phyloP scores from a whole-genome alignment of 75 land plant genomes.

The Pinus albicaulis region DNA sequence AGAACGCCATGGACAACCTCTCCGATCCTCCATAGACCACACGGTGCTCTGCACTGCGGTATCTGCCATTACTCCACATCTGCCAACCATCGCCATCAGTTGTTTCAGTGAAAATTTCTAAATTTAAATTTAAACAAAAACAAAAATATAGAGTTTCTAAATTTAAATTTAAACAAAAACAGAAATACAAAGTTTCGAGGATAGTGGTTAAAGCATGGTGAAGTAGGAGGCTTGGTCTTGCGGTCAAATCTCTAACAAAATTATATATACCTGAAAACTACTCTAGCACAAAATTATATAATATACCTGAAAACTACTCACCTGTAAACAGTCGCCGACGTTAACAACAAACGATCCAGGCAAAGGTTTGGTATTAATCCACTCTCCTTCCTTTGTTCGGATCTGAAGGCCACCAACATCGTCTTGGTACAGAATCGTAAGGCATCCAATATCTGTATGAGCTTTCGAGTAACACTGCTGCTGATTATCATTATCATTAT shows the following conservation, averaged over 20 bases:
- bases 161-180: no score
- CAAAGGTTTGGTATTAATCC: slow-evolving; percentile 49
- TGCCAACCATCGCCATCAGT: background rate
- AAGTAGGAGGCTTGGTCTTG: no score
- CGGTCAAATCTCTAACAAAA: no score
- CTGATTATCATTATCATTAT: no score
- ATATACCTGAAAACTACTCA: no score
- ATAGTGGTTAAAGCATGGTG: no score
- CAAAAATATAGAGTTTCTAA: no score
- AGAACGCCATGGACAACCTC: background rate
- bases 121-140: no score
- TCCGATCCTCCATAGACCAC: slow-evolving; percentile 20
- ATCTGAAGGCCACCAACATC: slow-evolving; percentile 68
- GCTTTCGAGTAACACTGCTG: slow-evolving; percentile 19
- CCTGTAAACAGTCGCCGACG: slow-evolving; percentile 62
- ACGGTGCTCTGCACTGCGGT: slow-evolving; percentile 41
- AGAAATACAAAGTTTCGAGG: no score
- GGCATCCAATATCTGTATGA: slow-evolving; percentile 62
- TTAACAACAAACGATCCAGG: slow-evolving; percentile 56
- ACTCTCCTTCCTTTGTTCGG: slow-evolving; percentile 42
- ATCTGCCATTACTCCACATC: slow-evolving; percentile 50
- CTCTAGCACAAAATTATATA: no score
- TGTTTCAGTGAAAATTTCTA: no score
- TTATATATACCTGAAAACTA: no score
- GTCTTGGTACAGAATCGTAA: slow-evolving; percentile 64